A percentile compares a stretch with the other conserved stretches of the same genome.
These are phyloP conservation scores for Erodium texanum DNA, from an alignment of 441 rosid genomes.

Conservation along the genomic window DNA sequence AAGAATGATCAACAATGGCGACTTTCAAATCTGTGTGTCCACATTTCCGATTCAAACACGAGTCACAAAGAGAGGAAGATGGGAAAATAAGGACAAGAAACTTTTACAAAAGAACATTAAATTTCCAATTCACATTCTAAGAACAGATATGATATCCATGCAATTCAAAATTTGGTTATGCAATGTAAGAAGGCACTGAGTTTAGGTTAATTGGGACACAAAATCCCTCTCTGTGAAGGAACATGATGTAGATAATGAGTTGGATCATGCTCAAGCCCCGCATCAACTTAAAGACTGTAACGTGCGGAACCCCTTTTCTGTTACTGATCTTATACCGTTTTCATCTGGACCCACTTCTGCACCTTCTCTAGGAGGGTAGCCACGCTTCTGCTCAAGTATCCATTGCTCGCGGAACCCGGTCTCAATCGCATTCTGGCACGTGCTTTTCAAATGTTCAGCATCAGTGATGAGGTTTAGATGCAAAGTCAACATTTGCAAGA, in stretches of 20 bases:
- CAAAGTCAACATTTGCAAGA: slow-evolving; percentile 72
- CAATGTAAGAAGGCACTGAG: slow-evolving; percentile 9
- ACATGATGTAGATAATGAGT: background rate
- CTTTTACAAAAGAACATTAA: background rate
- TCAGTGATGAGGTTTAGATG: slow-evolving; percentile 60
- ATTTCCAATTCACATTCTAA: slow-evolving; percentile 8
- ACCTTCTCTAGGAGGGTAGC: slow-evolving; percentile 68
- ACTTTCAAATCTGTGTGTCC: background rate
- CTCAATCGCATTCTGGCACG: slow-evolving; percentile 62
- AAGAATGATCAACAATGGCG: background rate
- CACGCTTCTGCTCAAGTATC: slow-evolving; percentile 47
- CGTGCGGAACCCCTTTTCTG: slow-evolving; percentile 55
- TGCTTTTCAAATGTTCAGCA: slow-evolving; percentile 49
- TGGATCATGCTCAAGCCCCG: slow-evolving; percentile 15
- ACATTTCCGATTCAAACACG: background rate
- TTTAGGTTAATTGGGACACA: slow-evolving; percentile 19
- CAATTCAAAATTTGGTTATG: slow-evolving; percentile 20
- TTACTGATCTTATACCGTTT: slow-evolving; percentile 48
- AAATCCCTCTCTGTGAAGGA: slow-evolving; percentile 11
- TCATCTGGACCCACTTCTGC: slow-evolving; percentile 49
- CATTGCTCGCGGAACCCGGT: slow-evolving; percentile 83
- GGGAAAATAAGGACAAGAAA: background rate
- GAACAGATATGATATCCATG: slow-evolving; percentile 3
- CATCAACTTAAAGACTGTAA: slow-evolving; percentile 27
- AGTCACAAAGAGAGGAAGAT: too few species aligned